Base-by-base conservation (phyloP, 2,329 filamentous ascomycete genomes). In the Penicillium thymicola region DNA sequence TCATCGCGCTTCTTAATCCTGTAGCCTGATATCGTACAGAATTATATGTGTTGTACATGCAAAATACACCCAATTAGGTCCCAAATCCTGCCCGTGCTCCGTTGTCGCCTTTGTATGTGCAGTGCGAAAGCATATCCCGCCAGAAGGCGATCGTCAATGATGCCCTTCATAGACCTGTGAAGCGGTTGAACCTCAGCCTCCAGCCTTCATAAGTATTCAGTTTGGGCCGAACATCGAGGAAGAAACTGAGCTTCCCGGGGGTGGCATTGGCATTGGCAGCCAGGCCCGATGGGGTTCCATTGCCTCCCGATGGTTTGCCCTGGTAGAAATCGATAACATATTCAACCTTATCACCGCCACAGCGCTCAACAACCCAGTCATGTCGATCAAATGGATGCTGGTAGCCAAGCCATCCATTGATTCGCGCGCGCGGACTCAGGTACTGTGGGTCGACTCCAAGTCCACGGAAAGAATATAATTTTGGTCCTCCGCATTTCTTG, bases 271-370 rank as follows among this genome's bases (percentile, higher is more conserved):
- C 66, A 51, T 71, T 70, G 51, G 67, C 66, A 36, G 69, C 62
- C 53, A 75, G 57, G 10, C 70, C 71, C 27, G 63, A 45, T 34
- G 38, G 28, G n/a, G 59, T 61, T 34, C 51, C 62, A 44, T 53
- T 54, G 71, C 75, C 28, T 56, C 63, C 67, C 60, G 72, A 55
- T 30, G 79, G 72, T 65, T 80, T 85, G 0, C 94, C 94, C 5
- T 91, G 86, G 71, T 99, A 99, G 68, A 99, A 99, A 75, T 99
- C 94, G 73, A 99, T 99, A 38, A 99, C 89, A 72, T 99, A 99
- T 67, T 97, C 94, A 47, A 99, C 78, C 68, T 85, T 85, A 55
- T 72, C 69, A 7, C 77, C 78, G 21, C 89, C 93, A 71, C 94
- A 97, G 50, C 94, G 82, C 75, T 99, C 92, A 36, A 99, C 88